These are phyloP conservation scores for Nelumbo lutea DNA, from an alignment of 164 flowering plant species.

Conservation along the genomic window DNA sequence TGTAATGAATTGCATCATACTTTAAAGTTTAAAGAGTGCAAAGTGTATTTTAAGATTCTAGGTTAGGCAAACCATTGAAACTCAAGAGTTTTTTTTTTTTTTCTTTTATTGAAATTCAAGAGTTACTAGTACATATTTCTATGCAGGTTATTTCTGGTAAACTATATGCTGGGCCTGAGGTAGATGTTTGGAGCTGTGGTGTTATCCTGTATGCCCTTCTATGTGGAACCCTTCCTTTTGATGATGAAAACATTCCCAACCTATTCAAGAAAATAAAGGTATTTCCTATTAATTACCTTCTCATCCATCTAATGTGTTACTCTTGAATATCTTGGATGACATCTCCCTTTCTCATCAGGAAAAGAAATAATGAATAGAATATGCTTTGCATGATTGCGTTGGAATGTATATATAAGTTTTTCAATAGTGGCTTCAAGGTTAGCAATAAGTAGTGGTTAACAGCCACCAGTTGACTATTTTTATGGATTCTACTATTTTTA, in stretches of 20 bases:
- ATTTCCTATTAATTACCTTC: neutral
- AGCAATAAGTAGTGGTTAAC: neutral
- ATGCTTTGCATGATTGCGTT: neutral
- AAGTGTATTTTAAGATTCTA: neutral
- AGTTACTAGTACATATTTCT: neutral
- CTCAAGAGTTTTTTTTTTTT: too few species aligned
- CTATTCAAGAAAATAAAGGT: constrained; percentile 1
- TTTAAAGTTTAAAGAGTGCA: neutral
- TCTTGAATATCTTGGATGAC: too few species aligned
- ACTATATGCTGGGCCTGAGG: neutral
- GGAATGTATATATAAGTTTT: neutral
- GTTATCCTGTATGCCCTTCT: neutral
- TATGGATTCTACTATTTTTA: neutral
- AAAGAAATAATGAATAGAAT: neutral
- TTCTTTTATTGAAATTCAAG: too few species aligned
- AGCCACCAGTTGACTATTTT: neutral
- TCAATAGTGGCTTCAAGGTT: neutral
- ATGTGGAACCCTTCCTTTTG: neutral
- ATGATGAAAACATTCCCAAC: constrained; percentile 1
- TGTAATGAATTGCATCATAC: neutral
- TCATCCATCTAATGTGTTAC: too few species aligned
- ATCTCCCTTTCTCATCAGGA: too few species aligned
- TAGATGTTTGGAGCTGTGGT: neutral
- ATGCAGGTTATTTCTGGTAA: neutral
- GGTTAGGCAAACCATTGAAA: too few species aligned